A percentile compares a stretch with the other conserved stretches of the same genome.
Evolutionary conservation across 768 basidiomycete species (phyloP).

Genomic region (Tulasnella sp.): DNA sequence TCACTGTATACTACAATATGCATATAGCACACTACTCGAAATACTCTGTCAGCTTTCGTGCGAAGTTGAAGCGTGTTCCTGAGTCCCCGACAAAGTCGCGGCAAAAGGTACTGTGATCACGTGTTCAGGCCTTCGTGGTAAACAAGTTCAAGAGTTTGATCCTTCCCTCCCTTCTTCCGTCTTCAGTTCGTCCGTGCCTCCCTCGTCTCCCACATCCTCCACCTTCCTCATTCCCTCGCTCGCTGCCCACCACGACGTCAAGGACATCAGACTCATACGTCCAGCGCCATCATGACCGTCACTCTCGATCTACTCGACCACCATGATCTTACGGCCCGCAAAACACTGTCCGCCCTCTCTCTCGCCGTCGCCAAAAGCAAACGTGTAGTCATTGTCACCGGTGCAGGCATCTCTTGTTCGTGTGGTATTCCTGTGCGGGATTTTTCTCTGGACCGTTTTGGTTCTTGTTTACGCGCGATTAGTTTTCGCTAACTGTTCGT

Average conservation of each 20-base stretch:
- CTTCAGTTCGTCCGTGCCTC: background rate
- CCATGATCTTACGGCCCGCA: conserved; percentile 26
- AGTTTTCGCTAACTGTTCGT: background rate
- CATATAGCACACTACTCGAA: background rate
- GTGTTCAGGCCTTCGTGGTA: background rate
- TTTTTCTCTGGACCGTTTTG: background rate
- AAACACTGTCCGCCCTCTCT: conserved; percentile 58
- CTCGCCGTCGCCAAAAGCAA: conserved; percentile 74
- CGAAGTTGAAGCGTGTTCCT: background rate
- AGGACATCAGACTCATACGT: background rate
- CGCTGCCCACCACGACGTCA: background rate
- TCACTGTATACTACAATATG: background rate
- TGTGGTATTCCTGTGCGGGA: conserved; percentile 89
- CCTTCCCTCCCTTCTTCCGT: background rate
- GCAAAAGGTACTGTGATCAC: background rate
- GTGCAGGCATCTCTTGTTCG: conserved; percentile 94
- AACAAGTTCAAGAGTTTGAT: conserved; percentile 3
- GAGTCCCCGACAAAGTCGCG: background rate
- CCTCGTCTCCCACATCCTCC: background rate
- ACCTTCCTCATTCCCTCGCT: background rate
- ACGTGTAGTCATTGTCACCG: conserved; percentile 82
- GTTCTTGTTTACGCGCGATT: background rate
- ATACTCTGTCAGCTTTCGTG: background rate
- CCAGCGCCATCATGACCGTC: conserved; percentile 23
- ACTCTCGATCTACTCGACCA: conserved; percentile 28